phyloP scores from a whole-genome alignment of 352 stramenopile species.

The Globisporangium cystogenes region DNA sequence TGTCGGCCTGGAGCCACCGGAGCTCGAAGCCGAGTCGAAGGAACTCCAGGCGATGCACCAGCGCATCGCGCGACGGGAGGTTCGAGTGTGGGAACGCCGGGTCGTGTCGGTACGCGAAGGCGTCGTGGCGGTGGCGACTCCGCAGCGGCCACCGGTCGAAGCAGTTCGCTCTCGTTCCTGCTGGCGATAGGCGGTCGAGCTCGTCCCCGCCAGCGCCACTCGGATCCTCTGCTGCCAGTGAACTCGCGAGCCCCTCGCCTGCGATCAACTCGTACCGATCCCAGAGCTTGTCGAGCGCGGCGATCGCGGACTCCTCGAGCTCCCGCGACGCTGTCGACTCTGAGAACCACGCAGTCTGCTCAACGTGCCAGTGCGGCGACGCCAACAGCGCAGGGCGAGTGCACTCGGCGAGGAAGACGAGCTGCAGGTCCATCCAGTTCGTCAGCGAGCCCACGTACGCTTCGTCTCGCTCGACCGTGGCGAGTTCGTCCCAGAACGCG shows the following conservation, averaged over 20 bases:
- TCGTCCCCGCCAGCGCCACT: not conserved
- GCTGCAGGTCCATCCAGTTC: conserved; percentile 26
- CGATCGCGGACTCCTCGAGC: conserved; percentile 6
- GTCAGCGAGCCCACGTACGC: conserved; percentile 9
- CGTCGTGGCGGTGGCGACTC: not conserved
- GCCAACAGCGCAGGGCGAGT: not conserved
- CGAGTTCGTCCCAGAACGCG: conserved; percentile 13
- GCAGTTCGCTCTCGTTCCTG: not conserved
- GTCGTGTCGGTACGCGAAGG: conserved; percentile 2
- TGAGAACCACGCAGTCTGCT: not conserved
- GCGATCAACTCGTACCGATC: conserved; percentile 12
- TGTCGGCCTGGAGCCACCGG: conserved; percentile 36
- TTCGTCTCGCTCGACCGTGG: conserved; percentile 11
- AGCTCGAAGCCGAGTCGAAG: conserved; percentile 36
- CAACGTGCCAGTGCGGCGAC: not conserved
- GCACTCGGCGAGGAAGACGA: conserved; percentile 27
- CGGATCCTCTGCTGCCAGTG: not conserved
- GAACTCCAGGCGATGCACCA: conserved; percentile 17
- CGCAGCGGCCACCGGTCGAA: not conserved
- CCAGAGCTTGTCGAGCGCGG: conserved; percentile 10
- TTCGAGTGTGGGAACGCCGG: not conserved
- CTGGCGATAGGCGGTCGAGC: not conserved
- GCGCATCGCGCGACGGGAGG: conserved; percentile 1
- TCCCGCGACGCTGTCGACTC: not conserved
- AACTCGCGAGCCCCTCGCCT: conserved; percentile 1